Conservation (phyloP, 306 rosid species). For the Vigna reflexopilosa region DNA sequence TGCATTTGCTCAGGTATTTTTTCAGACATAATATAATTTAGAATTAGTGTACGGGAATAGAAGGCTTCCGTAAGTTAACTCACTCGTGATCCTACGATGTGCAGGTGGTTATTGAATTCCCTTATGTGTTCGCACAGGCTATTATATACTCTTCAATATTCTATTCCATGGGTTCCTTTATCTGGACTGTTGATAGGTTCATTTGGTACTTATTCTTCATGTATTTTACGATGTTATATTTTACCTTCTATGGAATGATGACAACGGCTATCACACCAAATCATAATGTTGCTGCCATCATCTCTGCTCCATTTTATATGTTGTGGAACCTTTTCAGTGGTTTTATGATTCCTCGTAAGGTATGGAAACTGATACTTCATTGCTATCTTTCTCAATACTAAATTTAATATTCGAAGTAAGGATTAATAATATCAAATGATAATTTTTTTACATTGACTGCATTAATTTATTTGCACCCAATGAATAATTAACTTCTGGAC, state of each 20-base stretch:
- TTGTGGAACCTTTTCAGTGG: slow-evolving; percentile 99
- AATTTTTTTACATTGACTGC: background rate
- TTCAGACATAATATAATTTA: slow-evolving; percentile 26
- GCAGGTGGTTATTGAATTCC: slow-evolving; percentile 93
- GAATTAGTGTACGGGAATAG: background rate
- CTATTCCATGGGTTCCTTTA: slow-evolving; percentile 88
- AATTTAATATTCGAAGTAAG: background rate
- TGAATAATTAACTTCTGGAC: background rate
- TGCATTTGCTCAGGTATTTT: slow-evolving; percentile 94
- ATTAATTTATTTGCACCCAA: background rate
- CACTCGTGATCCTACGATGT: slow-evolving; percentile 29
- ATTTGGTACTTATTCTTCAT: slow-evolving; percentile 91
- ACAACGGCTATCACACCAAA: slow-evolving; percentile 98
- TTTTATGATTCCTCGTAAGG: slow-evolving; percentile 99
- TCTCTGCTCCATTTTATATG: slow-evolving; percentile 98
- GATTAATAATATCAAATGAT: background rate
- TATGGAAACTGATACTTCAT: slow-evolving; percentile 47
- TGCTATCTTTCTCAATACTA: slow-evolving; percentile 7
- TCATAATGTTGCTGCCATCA: slow-evolving; percentile 90
- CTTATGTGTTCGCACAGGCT: slow-evolving; percentile 89
- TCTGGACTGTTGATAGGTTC: slow-evolving; percentile 79
- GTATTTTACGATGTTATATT: slow-evolving; percentile 95
- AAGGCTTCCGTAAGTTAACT: slow-evolving; percentile 41
- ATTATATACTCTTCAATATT: slow-evolving; percentile 81
- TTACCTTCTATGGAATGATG: slow-evolving; percentile 99